A percentile compares a stretch with the other conserved stretches of the same genome.
Evolutionary conservation across 257 asterid species (phyloP).

Genomic region (Solanum tacnaense): DNA sequence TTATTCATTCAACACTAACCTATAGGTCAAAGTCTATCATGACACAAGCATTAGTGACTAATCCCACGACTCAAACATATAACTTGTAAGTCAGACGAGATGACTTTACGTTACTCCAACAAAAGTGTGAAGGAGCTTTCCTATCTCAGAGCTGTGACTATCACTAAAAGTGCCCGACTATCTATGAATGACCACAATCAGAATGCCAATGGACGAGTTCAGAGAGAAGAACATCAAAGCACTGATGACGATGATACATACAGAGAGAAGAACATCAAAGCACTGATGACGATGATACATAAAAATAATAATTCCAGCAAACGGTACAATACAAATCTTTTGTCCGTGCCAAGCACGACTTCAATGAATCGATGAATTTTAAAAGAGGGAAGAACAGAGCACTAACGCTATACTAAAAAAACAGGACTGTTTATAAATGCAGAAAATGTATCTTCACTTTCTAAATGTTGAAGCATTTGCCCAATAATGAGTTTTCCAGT

Average conservation of each 20-base stretch:
- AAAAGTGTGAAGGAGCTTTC: not conserved
- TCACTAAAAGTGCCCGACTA: not conserved
- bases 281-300: not conserved
- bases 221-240: not conserved
- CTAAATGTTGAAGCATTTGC: constrained; percentile 6
- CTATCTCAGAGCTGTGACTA: not conserved
- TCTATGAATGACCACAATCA: not conserved
- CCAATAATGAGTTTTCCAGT: constrained; percentile 2
- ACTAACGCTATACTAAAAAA: not conserved
- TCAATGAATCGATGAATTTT: not conserved
- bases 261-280: not conserved
- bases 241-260: not conserved
- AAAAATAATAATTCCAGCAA: not conserved
- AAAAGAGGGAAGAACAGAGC: not conserved
- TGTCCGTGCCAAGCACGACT: not conserved
- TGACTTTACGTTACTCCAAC: not conserved
- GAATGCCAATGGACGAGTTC: not conserved
- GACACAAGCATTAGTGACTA: not conserved
- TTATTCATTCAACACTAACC: not conserved
- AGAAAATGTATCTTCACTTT: not conserved
- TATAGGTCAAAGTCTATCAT: not conserved
- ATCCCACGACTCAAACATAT: not conserved
- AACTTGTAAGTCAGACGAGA: not conserved
- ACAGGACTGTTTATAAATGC: not conserved
- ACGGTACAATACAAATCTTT: not conserved